These are phyloP conservation scores for Phellinidium pouzarii DNA, from an alignment of 1,284 basidiomycete genomes.

Conservation along the genomic window DNA sequence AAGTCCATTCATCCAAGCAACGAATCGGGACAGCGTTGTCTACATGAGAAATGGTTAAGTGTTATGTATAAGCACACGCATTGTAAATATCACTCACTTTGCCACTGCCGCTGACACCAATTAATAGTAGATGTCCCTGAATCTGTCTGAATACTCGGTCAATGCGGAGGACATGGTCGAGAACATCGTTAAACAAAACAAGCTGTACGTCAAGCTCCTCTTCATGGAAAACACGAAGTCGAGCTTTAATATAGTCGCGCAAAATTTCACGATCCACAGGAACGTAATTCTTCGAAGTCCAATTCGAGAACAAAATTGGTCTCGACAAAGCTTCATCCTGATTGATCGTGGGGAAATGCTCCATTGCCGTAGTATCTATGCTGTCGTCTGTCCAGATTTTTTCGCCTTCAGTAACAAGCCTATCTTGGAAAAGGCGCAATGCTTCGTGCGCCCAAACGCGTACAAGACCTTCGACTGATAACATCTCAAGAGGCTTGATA, in stretches of 20 bases:
- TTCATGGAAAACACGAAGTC: constrained; percentile 92
- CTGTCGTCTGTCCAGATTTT: constrained; percentile 92
- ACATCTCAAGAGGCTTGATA: constrained; percentile 84
- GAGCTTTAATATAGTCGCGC: constrained; percentile 94
- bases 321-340: constrained; percentile 75
- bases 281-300: constrained; percentile 98
- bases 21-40: constrained; percentile 97
- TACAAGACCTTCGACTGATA: constrained; percentile 91
- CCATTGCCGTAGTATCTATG: constrained; percentile 79
- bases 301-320: constrained; percentile 97
- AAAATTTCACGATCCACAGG: constrained; percentile 91
- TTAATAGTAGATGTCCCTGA: constrained; percentile 93
- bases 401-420: constrained; percentile 89
- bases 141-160: constrained; percentile 99
- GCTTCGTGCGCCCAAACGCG: constrained; percentile 99
- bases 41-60: constrained; percentile 28
- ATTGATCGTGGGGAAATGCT: constrained; percentile 91
- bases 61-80: background rate
- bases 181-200: constrained; percentile 96
- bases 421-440: constrained; percentile 94
- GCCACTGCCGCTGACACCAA: constrained; percentile 96
- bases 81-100: constrained; percentile 54
- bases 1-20: constrained; percentile 99
- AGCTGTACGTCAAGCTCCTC: constrained; percentile 98
- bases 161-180: constrained; percentile 95